Evolutionary conservation across 441 rosid genomes (phyloP).

Genomic region (Populus hybrid): DNA sequence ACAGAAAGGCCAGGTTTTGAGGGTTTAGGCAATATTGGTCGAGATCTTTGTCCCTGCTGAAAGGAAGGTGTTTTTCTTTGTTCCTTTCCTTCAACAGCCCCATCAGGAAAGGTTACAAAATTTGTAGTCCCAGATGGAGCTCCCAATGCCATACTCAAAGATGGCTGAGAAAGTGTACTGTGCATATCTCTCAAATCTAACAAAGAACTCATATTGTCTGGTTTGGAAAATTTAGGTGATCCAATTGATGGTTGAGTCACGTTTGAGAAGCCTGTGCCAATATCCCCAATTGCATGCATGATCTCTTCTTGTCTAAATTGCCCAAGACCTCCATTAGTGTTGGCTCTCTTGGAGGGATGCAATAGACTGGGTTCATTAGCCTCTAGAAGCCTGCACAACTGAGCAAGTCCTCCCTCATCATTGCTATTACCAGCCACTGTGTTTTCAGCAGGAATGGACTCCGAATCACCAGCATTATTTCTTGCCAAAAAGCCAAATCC

Average conservation of each 20-base stretch:
- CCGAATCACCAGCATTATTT: constrained; percentile 34
- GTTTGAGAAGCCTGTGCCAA: constrained; percentile 34
- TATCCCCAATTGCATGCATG: constrained; percentile 35
- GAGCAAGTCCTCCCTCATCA: constrained; percentile 47
- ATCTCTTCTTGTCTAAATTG: constrained; percentile 46
- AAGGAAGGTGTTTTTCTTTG: constrained; percentile 35
- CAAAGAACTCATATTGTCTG: constrained; percentile 36
- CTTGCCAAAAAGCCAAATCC: constrained; percentile 38
- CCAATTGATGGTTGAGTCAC: constrained; percentile 30
- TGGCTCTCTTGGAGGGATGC: constrained; percentile 41
- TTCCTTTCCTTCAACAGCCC: constrained; percentile 47
- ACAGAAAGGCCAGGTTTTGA: constrained; percentile 38
- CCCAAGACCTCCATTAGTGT: constrained; percentile 29
- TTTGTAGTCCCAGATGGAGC: constrained; percentile 41
- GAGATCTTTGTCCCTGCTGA: constrained; percentile 54
- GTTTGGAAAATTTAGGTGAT: constrained; percentile 32
- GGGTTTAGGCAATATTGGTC: constrained; percentile 58
- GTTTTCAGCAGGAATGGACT: constrained; percentile 36
- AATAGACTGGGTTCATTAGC: constrained; percentile 44
- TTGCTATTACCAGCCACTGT: constrained; percentile 28
- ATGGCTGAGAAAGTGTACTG: constrained; percentile 53
- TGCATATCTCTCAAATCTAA: constrained; percentile 49
- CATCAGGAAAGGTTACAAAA: constrained; percentile 40
- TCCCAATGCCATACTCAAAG: constrained; percentile 58
- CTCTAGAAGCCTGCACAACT: constrained; percentile 45